Conservation (phyloP, 2,329 filamentous ascomycete species). For the Trichoderma atrobrunneum region DNA sequence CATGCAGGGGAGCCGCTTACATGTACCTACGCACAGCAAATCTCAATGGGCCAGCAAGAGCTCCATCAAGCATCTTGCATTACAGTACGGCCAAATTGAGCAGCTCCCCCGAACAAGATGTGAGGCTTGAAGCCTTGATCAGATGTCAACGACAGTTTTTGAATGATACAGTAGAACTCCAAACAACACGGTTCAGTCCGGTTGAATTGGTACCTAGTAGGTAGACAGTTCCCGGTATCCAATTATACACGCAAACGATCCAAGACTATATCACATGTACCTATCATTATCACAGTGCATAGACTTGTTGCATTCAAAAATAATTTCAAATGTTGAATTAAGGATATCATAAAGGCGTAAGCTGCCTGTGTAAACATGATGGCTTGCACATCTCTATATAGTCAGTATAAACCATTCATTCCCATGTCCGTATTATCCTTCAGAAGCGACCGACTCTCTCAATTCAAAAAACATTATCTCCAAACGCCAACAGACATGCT, state of each 20-base stretch:
- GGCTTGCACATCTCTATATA: neutral
- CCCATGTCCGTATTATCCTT: neutral
- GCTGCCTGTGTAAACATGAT: neutral
- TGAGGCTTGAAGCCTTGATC: neutral
- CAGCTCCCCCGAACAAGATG: neutral
- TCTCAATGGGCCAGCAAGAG: neutral
- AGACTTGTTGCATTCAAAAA: neutral
- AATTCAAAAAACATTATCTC: neutral
- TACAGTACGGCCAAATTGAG: neutral
- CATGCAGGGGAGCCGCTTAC: neutral
- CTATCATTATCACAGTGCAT: neutral
- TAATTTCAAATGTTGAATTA: neutral
- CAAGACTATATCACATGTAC: neutral
- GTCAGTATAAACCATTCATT: neutral
- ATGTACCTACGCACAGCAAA: neutral
- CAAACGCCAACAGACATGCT: neutral
- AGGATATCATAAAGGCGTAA: neutral
- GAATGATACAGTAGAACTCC: neutral
- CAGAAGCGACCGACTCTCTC: neutral
- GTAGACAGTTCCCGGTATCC: neutral
- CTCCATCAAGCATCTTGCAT: neutral
- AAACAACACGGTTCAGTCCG: neutral
- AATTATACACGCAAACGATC: neutral
- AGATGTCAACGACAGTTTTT: neutral
- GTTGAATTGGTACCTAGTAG: neutral